These are phyloP conservation scores for Lactifluus pinguis DNA, from an alignment of 768 basidiomycete genomes.

Conservation along the genomic window DNA sequence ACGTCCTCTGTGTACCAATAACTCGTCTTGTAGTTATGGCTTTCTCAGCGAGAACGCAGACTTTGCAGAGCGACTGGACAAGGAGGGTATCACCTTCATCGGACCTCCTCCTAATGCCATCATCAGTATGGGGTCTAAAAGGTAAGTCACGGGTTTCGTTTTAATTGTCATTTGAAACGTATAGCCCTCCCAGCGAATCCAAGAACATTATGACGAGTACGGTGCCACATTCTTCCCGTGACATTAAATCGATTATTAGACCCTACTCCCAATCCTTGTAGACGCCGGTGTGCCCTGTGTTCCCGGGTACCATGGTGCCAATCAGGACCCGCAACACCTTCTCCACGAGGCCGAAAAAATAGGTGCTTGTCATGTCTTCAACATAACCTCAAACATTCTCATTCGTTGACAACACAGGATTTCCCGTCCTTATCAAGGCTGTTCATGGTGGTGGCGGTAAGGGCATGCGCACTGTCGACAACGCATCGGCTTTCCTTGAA, in stretches of 20 bases:
- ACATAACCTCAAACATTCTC: not conserved
- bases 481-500: constrained; percentile 63
- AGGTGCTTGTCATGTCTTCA: constrained; percentile 31
- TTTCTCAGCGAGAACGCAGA: constrained; percentile 88
- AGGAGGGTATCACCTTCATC: constrained; percentile 80
- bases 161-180: not conserved
- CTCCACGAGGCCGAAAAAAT: constrained; percentile 61
- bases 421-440: constrained; percentile 94
- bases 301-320: constrained; percentile 84
- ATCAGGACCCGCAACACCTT: constrained; percentile 69
- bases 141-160: constrained; percentile 34
- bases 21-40: constrained; percentile 53
- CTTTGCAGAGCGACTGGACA: constrained; percentile 67
- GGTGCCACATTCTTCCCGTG: constrained; percentile 14
- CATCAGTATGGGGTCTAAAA: constrained; percentile 91
- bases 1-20: not conserved
- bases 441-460: constrained; percentile 94
- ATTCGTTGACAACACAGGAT: constrained; percentile 37
- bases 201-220: constrained; percentile 89
- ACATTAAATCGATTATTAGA: not conserved
- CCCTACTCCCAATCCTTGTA: constrained; percentile 22
- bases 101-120: constrained; percentile 87
- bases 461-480: constrained; percentile 80
- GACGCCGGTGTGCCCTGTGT: constrained; percentile 89
- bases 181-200: constrained; percentile 53